Evolutionary conservation across 148 eudicot genomes (phyloP).

Genomic region (Nyssa sinensis): DNA sequence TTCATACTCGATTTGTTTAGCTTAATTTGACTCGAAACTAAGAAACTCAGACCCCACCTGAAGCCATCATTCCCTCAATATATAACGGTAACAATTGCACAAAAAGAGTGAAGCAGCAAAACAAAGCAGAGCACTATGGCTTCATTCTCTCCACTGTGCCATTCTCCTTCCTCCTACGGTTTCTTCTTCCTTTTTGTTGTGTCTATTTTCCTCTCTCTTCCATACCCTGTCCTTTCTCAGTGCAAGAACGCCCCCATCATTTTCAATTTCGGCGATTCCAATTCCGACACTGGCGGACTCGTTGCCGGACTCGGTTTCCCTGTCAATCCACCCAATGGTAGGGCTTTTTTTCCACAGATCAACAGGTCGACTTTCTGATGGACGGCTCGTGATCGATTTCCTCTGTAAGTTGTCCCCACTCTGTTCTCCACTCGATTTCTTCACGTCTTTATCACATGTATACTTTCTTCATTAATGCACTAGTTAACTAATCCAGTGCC

Average conservation of each 20-base stretch:
- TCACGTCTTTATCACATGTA: background rate
- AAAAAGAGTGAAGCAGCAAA: too few species aligned
- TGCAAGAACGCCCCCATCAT: conserved; percentile 44
- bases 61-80: too few species aligned
- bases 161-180: background rate
- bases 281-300: conserved; percentile 81
- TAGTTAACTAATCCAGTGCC: too few species aligned
- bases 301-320: conserved; percentile 57
- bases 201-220: conserved; percentile 11
- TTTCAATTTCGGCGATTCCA: conserved; percentile 81
- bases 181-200: background rate
- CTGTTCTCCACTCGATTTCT: background rate
- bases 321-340: conserved; percentile 59
- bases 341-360: conserved; percentile 52
- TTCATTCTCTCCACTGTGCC: background rate
- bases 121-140: background rate
- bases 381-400: conserved; percentile 73
- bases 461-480: background rate
- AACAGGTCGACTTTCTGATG: conserved; percentile 73
- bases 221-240: conserved; percentile 9
- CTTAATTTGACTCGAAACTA: too few species aligned
- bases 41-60: too few species aligned
- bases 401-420: conserved; percentile 49
- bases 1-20: too few species aligned
- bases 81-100: too few species aligned